These are phyloP conservation scores for Grigorovia yakushimaensis DNA, from an alignment of 805 yeast genomes.

Conservation along the genomic window DNA sequence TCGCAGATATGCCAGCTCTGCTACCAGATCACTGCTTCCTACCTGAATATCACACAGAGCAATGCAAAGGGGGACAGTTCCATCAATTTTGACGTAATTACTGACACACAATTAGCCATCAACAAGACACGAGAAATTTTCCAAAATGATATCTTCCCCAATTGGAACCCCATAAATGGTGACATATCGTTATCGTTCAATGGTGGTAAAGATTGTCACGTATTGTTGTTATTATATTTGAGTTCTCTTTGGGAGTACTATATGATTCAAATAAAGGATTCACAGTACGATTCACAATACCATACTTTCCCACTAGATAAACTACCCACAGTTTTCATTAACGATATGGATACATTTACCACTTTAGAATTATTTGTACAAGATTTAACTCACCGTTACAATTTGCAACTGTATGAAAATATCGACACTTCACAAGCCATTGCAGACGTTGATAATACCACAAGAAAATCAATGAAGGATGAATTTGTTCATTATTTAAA, in stretches of 20 bases:
- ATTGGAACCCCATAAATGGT: conserved; percentile 27
- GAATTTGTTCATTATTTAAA: conserved; percentile 62
- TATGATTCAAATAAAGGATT: conserved; percentile 9
- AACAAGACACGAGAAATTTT: conserved; percentile 15
- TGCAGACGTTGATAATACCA: neutral
- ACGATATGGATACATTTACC: conserved; percentile 61
- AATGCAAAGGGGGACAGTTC: conserved; percentile 1
- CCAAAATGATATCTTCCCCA: conserved; percentile 19
- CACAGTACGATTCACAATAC: conserved; percentile 18
- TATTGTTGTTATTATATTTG: conserved; percentile 66
- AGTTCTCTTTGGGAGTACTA: conserved; percentile 38
- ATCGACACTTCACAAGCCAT: conserved; percentile 8
- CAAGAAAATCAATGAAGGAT: conserved; percentile 36
- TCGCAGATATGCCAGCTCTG: conserved; percentile 18
- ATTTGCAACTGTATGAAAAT: conserved; percentile 36
- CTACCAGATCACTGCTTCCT: conserved; percentile 19
- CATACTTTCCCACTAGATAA: conserved; percentile 17
- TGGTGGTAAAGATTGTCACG: conserved; percentile 96
- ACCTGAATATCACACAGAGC: conserved; percentile 6
- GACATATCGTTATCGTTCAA: conserved; percentile 78
- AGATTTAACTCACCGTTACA: conserved; percentile 43
- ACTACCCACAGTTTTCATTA: conserved; percentile 56
- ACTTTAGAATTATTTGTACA: conserved; percentile 61
- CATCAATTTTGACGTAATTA: conserved; percentile 8
- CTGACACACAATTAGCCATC: conserved; percentile 24